phyloP scores from a whole-genome alignment of 208 protist species.

The Strigomonas culicis region DNA sequence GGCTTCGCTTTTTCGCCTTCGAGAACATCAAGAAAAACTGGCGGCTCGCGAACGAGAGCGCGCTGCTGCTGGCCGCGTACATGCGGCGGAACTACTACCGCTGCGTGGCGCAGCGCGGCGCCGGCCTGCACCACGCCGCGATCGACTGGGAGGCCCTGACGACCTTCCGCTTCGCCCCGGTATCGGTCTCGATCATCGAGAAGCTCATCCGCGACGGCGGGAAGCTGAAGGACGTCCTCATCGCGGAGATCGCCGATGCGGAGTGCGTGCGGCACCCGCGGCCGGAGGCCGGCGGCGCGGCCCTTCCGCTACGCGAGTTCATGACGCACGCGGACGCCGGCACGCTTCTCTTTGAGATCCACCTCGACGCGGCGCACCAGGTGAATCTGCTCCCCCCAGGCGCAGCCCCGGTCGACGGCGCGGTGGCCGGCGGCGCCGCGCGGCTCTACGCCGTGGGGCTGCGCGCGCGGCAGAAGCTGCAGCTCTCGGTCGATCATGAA shows the following conservation, averaged over 20 bases:
- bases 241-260: conserved; percentile 53
- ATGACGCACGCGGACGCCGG: not conserved
- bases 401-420: not conserved
- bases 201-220: conserved; percentile 42
- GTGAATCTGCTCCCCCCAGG: not conserved
- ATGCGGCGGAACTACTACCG: too few species aligned
- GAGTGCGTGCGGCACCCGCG: not conserved
- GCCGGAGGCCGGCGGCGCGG: not conserved
- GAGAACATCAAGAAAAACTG: conserved; percentile 67
- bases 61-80: conserved; percentile 60
- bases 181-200: conserved; percentile 46
- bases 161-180: not conserved
- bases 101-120: too few species aligned
- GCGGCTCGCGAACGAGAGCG: conserved; percentile 72
- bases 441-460: conserved; percentile 63
- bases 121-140: too few species aligned
- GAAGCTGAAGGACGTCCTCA: conserved; percentile 59
- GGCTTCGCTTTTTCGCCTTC: conserved; percentile 67
- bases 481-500: conserved; percentile 79
- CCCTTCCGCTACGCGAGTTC: not conserved
- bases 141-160: conserved; percentile 32
- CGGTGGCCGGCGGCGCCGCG: not conserved
- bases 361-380: conserved; percentile 17
- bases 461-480: conserved; percentile 59
- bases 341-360: not conserved